Evolutionary conservation across 163 green algal genomes (phyloP).

Genomic region (Chlorella variabilis): DNA sequence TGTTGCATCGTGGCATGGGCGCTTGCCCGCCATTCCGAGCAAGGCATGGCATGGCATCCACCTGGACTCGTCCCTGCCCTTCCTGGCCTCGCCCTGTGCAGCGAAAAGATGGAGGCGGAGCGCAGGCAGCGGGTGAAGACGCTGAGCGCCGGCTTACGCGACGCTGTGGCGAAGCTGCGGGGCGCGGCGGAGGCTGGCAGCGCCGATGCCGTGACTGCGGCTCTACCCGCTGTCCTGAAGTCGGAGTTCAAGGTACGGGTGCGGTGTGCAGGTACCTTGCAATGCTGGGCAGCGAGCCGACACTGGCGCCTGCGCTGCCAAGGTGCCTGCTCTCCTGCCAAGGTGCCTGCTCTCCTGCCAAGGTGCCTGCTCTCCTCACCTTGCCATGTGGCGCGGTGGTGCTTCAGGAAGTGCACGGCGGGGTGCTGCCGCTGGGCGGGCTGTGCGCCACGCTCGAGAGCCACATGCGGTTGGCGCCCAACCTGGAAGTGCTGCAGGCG

Average conservation of each 20-base stretch:
- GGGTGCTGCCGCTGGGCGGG: not conserved
- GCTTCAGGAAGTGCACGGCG: not conserved
- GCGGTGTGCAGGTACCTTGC: not conserved
- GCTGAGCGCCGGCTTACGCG: too few relatives aligned
- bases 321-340: too few relatives aligned
- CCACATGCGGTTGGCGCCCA: not conserved
- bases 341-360: too few relatives aligned
- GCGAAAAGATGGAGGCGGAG: not conserved
- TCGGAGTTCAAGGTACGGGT: not conserved
- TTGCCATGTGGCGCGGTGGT: not conserved
- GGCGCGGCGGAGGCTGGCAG: not conserved
- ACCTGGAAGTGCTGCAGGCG: not conserved
- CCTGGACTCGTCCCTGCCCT: too few relatives aligned
- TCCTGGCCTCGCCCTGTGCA: too few relatives aligned
- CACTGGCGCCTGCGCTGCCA: too few relatives aligned
- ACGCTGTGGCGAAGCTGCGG: too few relatives aligned
- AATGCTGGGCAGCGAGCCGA: too few relatives aligned
- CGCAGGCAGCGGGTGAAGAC: not conserved
- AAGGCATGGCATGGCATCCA: too few relatives aligned
- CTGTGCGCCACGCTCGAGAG: not conserved
- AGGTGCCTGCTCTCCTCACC: not conserved
- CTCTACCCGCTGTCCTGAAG: not conserved
- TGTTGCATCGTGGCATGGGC: too few relatives aligned
- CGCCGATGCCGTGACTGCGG: not conserved
- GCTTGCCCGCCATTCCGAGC: too few relatives aligned